Evolutionary conservation across 768 basidiomycete species (phyloP).

Genomic region (Cystobasidium tubakii): DNA sequence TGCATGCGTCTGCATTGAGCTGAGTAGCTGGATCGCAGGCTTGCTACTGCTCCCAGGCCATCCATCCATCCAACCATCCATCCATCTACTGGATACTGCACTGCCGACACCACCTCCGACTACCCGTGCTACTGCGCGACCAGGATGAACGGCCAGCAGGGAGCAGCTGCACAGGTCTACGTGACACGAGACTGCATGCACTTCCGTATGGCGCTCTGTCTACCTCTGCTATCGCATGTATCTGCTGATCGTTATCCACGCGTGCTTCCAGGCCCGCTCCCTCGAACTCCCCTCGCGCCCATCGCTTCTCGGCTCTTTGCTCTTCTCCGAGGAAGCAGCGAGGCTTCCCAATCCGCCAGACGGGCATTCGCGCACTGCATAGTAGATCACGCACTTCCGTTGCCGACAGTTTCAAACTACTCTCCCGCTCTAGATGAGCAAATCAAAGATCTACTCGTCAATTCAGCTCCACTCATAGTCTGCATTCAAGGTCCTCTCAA

Average conservation of each 20-base stretch:
- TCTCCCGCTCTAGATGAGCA: conserved; percentile 7
- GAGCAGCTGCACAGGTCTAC: conserved; percentile 9
- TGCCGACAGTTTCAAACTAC: neutral
- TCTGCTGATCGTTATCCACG: no score
- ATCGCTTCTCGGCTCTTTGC: conserved; percentile 19
- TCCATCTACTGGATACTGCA: no score
- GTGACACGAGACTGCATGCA: conserved; percentile 29
- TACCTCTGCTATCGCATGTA: neutral
- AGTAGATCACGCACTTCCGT: conserved; percentile 20
- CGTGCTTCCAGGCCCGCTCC: neutral
- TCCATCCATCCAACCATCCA: neutral
- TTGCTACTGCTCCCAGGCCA: no score
- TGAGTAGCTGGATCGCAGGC: no score
- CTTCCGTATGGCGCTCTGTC: conserved; percentile 3
- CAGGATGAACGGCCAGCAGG: neutral
- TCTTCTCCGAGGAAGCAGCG: neutral
- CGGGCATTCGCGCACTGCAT: conserved; percentile 28
- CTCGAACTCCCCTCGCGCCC: conserved; percentile 19
- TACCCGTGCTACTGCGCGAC: neutral
- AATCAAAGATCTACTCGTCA: conserved; percentile 4
- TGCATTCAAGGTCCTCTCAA: conserved; percentile 26
- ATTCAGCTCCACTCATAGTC: conserved; percentile 1
- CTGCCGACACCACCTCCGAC: no score
- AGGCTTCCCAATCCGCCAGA: neutral
- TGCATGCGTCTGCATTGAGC: no score